Conservation (phyloP, 768 basidiomycete genomes). For the Podaxis sp. region DNA sequence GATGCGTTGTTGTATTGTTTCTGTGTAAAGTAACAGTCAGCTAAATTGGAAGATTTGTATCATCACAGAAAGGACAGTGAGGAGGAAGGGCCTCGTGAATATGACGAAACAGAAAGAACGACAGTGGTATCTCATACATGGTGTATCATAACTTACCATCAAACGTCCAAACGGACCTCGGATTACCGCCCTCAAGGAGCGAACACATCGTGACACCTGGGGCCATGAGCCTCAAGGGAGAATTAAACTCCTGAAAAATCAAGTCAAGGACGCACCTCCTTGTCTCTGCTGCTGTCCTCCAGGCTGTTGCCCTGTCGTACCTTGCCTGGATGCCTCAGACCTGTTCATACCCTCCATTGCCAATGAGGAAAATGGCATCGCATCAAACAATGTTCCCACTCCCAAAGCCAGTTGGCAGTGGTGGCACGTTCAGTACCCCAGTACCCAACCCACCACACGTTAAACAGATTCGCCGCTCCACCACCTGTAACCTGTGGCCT, state of each 20-base stretch:
- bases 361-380: too few species aligned
- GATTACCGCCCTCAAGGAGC: neutral
- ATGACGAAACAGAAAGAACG: neutral
- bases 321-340: neutral
- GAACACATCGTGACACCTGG: too few species aligned
- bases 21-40: too few species aligned
- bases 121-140: constrained; percentile 18
- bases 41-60: too few species aligned
- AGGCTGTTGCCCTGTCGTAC: neutral
- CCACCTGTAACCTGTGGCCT: constrained; percentile 68
- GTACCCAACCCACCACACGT: constrained; percentile 29
- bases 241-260: constrained; percentile 12
- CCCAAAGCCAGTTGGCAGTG: constrained; percentile 9
- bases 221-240: neutral
- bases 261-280: constrained; percentile 50
- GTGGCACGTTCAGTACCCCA: constrained; percentile 6
- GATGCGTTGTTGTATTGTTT: too few species aligned
- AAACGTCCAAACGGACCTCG: neutral
- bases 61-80: constrained; percentile 19
- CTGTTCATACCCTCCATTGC: neutral
- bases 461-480: constrained; percentile 60
- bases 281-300: constrained; percentile 40
- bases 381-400: constrained; percentile 9
- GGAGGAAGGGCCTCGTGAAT: neutral
- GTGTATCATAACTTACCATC: neutral